These are phyloP conservation scores for Aspergillus baeticus DNA, from an alignment of 495 filamentous ascomycete species.

Conservation along the genomic window DNA sequence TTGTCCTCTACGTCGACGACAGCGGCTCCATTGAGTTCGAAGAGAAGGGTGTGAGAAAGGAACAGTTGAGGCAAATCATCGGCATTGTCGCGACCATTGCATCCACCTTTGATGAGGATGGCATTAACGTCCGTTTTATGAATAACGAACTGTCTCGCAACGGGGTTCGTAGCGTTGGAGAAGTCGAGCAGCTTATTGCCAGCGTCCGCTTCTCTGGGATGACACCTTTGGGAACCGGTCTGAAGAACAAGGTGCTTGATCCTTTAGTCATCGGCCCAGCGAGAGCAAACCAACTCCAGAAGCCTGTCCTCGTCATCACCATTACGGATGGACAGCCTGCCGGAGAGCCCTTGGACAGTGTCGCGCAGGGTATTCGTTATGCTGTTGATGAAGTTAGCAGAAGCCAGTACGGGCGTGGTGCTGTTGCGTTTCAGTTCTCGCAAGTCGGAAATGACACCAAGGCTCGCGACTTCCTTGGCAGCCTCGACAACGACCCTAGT, in stretches of 20 bases:
- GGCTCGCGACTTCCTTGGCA: constrained; percentile 61
- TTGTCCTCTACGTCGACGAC: constrained; percentile 70
- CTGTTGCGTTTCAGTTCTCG: constrained; percentile 68
- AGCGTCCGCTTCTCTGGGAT: constrained; percentile 64
- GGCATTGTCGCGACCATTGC: constrained; percentile 61
- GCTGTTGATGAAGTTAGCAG: constrained; percentile 45
- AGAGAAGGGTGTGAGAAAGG: constrained; percentile 63
- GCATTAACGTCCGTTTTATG: constrained; percentile 71
- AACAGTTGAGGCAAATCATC: constrained; percentile 63
- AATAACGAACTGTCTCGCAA: constrained; percentile 53
- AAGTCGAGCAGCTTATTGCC: constrained; percentile 56
- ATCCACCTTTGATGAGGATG: constrained; percentile 69
- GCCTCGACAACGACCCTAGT: constrained; percentile 61
- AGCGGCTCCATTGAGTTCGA: constrained; percentile 71
- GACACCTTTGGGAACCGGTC: constrained; percentile 64
- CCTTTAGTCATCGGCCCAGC: constrained; percentile 55
- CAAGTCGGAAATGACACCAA: constrained; percentile 70
- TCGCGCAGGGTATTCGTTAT: constrained; percentile 52
- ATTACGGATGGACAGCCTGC: constrained; percentile 69
- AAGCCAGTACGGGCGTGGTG: constrained; percentile 49
- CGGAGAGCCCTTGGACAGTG: constrained; percentile 48
- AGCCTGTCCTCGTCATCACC: constrained; percentile 68
- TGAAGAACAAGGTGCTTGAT: constrained; percentile 63
- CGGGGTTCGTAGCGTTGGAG: constrained; percentile 54
- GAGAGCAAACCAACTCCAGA: constrained; percentile 48